These are phyloP conservation scores for Tylopilus sp. DNA, from an alignment of 768 basidiomycete species.

Conservation along the genomic window DNA sequence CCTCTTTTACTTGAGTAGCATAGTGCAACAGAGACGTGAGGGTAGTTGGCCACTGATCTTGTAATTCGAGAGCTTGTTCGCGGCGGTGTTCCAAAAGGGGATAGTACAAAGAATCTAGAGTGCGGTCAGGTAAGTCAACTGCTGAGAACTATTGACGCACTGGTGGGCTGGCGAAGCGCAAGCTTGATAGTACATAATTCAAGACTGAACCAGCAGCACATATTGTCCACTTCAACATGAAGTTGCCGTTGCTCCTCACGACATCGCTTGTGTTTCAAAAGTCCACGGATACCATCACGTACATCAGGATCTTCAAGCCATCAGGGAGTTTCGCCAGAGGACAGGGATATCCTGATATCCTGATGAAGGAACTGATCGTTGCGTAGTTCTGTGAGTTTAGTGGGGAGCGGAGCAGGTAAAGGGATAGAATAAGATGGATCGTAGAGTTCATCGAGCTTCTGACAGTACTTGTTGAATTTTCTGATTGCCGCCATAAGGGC, in stretches of 20 bases:
- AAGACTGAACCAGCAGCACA: not conserved
- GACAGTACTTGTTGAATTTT: conserved; percentile 29
- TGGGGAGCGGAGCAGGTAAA: not conserved
- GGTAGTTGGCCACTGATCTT: too few relatives aligned
- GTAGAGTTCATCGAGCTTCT: not conserved
- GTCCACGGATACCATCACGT: not conserved
- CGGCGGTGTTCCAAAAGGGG: too few relatives aligned
- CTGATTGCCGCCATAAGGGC: not conserved
- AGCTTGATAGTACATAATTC: not conserved
- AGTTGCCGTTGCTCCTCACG: not conserved
- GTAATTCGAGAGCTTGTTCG: too few relatives aligned
- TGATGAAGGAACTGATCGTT: not conserved
- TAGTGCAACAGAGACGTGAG: too few relatives aligned
- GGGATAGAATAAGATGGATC: not conserved
- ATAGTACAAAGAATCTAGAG: too few relatives aligned
- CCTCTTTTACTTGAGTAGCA: too few relatives aligned
- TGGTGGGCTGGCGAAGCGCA: not conserved
- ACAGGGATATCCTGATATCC: not conserved
- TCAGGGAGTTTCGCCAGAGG: rapidly evolving
- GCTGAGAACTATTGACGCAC: too few relatives aligned
- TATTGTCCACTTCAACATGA: not conserved
- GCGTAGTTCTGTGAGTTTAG: not conserved
- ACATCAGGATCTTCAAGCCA: not conserved
- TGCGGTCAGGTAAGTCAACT: too few relatives aligned
- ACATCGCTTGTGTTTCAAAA: not conserved